phyloP scores from a whole-genome alignment of 768 basidiomycete genomes.

The Trametes cingulata region DNA sequence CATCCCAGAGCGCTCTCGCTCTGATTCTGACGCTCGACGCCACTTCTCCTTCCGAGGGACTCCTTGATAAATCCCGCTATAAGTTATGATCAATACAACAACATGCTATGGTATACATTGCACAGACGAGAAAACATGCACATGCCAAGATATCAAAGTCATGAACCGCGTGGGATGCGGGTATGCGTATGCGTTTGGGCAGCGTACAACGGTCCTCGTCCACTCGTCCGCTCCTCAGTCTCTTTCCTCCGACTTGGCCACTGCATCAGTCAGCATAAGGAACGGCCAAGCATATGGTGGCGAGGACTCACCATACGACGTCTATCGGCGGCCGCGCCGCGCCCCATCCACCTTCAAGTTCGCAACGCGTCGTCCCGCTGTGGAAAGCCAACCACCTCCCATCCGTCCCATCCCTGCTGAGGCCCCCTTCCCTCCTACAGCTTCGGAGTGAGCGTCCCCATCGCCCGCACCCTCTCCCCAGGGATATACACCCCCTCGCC shows the following conservation, averaged over 20 bases:
- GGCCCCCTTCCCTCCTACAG: constrained; percentile 1
- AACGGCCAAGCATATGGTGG: no score
- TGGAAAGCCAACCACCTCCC: no score
- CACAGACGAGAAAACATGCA: not conserved
- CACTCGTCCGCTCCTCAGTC: no score
- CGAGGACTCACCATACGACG: not conserved
- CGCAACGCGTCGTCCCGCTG: no score
- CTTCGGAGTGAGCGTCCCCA: constrained; percentile 20
- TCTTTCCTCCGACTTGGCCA: no score
- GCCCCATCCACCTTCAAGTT: constrained; percentile 11
- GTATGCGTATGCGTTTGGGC: not conserved
- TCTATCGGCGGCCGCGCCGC: no score
- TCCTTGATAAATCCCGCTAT: not conserved
- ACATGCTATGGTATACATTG: not conserved
- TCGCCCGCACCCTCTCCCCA: constrained; percentile 12
- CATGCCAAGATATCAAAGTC: not conserved
- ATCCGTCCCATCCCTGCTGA: no score
- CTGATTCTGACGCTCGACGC: no score
- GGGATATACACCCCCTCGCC: constrained; percentile 18
- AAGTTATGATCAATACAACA: not conserved
- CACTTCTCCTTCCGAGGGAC: not conserved
- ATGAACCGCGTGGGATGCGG: not conserved
- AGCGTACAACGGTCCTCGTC: not conserved
- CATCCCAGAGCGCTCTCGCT: no score
- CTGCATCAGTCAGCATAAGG: no score